phyloP scores from a whole-genome alignment of 208 protist species.

The Tritrichomonas foetus region DNA sequence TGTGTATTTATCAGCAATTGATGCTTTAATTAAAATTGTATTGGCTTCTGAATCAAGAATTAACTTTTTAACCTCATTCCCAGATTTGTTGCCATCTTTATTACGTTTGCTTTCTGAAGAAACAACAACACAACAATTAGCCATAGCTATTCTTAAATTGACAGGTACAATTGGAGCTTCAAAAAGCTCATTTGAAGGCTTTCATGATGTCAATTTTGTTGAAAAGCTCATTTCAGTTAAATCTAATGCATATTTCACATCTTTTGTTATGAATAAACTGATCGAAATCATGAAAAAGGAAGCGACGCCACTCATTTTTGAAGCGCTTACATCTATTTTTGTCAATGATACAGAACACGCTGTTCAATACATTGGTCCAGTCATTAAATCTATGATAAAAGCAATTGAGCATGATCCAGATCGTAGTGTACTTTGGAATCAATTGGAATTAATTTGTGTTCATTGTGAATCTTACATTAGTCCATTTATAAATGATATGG shows the following conservation, averaged over 20 bases:
- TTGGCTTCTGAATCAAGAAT: neutral
- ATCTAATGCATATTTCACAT: neutral
- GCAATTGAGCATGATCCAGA: neutral
- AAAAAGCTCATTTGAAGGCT: neutral
- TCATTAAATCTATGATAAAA: neutral
- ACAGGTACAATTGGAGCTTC: neutral
- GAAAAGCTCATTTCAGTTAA: neutral
- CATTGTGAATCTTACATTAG: neutral
- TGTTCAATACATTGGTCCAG: neutral
- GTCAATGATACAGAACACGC: neutral
- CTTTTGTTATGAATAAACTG: neutral
- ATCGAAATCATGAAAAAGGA: neutral
- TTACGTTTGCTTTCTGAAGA: neutral
- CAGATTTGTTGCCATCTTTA: neutral
- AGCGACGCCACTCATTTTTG: neutral
- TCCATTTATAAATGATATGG: neutral
- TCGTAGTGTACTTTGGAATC: neutral
- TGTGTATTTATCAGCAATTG: neutral
- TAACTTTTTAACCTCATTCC: neutral
- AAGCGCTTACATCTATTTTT: neutral
- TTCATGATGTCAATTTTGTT: neutral
- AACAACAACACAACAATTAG: neutral
- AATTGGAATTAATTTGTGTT: neutral
- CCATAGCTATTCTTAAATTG: neutral
- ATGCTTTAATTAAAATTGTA: neutral